Base-by-base conservation (phyloP, 2,329 filamentous ascomycete genomes). In the Aureobasidium musti region DNA sequence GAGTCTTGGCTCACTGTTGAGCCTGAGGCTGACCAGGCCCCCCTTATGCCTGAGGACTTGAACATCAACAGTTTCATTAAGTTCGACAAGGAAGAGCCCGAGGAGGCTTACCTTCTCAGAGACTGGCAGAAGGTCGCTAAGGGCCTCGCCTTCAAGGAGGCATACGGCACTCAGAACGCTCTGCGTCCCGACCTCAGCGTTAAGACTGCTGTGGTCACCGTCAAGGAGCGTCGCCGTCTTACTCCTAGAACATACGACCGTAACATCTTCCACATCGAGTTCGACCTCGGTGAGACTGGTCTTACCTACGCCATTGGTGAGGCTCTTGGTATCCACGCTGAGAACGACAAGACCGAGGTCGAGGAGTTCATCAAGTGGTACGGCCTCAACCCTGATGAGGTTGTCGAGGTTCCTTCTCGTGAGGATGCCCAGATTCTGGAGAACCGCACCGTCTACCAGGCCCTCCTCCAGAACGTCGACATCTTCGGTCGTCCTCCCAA, bases 251-350 rank as follows among this genome's bases (percentile, higher is more conserved):
- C 88, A 37, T 99, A 99, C 76, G 93, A 98, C 79, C 92, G 95
- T 73, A 97, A 99, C 84, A 98, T 99, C 79, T 99, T 99, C 89
- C 95, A 99, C 82, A 98, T 99, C 69, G 95, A 99, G 80, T 99
- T 99, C 74, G 95, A 98, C 75, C 87, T 99, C 28, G 94, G 94
- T 68, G 81, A 89, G 74, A 96, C 94, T 39, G 94, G 93, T 45
- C 87, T 99, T 70, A 97, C 87, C 49, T 99, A 99, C 81, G 91
- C 96, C 76, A 98, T 99, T 74, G 95, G 95, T 67, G 95, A 99
- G 81, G 95, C 95, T 54, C 88, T 99, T 21, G 95, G 95, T 71
- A 93, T 99, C 69, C 95, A 99, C 78, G 91, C 92, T 7, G 91
- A 98, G 80, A 99, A 99, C 79, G 89, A 98, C 77, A 84, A 88